Conservation (phyloP, 1,284 basidiomycete species). For the Cryptococcus sp. region DNA sequence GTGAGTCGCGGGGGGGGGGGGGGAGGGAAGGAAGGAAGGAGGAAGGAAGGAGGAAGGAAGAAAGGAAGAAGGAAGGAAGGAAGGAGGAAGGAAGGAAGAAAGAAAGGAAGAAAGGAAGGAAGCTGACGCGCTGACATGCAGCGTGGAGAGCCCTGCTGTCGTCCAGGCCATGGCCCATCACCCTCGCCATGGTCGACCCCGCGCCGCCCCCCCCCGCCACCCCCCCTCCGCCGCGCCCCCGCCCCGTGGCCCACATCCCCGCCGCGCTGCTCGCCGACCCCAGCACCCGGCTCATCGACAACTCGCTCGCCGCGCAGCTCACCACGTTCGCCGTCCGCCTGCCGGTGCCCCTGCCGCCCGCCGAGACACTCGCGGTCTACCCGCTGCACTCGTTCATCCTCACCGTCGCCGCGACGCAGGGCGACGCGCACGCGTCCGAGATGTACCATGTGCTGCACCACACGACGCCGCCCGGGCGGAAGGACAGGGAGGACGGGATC, state of each 20-base stretch:
- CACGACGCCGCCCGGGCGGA: slow-evolving; percentile 2
- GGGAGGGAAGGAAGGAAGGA: no score
- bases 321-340: slow-evolving; percentile 6
- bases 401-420: slow-evolving; percentile 13
- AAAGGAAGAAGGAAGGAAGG: no score
- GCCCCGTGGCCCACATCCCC: slow-evolving; percentile 24
- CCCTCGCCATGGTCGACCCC: slow-evolving; percentile 22
- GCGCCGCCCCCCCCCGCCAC: neutral
- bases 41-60: no score
- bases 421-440: slow-evolving; percentile 13
- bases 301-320: slow-evolving; percentile 22
- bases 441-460: slow-evolving; percentile 28
- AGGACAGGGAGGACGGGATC: slow-evolving; percentile 9
- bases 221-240: slow-evolving; percentile 4
- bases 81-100: no score
- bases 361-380: slow-evolving; percentile 18
- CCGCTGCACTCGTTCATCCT: slow-evolving; percentile 31
- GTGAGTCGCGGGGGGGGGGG: no score
- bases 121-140: neutral
- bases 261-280: slow-evolving; percentile 28
- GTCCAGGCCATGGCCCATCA: slow-evolving; percentile 7
- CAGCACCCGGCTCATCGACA: slow-evolving; percentile 31
- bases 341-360: slow-evolving; percentile 2
- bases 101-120: no score
- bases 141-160: neutral